These are phyloP conservation scores for Scolecobasidium constrictum DNA, from an alignment of 2,329 filamentous ascomycete species.

Conservation along the genomic window DNA sequence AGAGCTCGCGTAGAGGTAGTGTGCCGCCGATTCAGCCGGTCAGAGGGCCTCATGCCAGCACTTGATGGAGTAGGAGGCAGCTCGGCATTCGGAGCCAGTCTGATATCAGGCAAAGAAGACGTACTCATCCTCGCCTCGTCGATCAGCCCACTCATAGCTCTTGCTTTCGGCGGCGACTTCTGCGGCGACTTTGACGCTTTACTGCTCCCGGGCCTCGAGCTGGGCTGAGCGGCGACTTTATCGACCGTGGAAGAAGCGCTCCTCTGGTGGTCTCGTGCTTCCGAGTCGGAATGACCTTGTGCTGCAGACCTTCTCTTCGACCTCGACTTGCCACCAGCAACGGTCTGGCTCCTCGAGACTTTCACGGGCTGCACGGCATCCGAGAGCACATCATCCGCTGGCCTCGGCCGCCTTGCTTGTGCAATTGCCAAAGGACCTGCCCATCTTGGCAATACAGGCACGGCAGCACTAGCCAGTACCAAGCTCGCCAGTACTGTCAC, in stretches of 20 bases:
- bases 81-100: constrained; percentile 37
- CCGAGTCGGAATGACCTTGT: constrained; percentile 12
- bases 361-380: constrained; percentile 46
- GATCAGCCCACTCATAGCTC: constrained; percentile 1
- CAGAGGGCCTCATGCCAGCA: constrained; percentile 26
- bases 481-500: constrained; percentile 74
- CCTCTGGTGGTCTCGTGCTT: constrained; percentile 1
- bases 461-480: constrained; percentile 63
- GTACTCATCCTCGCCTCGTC: constrained; percentile 49
- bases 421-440: constrained; percentile 72
- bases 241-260: neutral
- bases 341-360: constrained; percentile 58
- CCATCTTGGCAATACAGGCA: constrained; percentile 65
- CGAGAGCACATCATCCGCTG: constrained; percentile 48
- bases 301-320: constrained; percentile 30
- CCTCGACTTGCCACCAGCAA: constrained; percentile 36
- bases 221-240: neutral
- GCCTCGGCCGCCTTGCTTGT: constrained; percentile 66
- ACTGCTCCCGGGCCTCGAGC: constrained; percentile 11
- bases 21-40: constrained; percentile 38
- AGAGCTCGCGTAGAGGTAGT: constrained; percentile 46
- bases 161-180: neutral
- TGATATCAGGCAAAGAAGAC: constrained; percentile 54
- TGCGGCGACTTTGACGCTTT: neutral
- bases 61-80: constrained; percentile 28